A percentile compares a stretch with the other conserved stretches of the same genome.
Evolutionary conservation across 768 basidiomycete species (phyloP).

Genomic region (Rhizopogon sp.): DNA sequence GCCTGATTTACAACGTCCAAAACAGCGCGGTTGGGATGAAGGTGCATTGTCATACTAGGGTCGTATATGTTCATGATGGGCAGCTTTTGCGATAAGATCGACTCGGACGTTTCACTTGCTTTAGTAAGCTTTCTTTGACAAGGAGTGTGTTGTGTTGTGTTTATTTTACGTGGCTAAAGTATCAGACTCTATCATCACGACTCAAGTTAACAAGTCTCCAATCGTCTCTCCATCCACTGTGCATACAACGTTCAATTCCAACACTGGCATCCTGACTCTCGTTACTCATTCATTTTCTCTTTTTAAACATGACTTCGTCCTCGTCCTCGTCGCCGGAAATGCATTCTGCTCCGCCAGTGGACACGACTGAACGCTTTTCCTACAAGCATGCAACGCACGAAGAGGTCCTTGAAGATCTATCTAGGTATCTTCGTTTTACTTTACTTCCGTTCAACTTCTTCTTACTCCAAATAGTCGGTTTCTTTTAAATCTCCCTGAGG

Average conservation of each 20-base stretch:
- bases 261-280: conserved; percentile 24
- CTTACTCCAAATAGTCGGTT: conserved; percentile 63
- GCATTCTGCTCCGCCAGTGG: conserved; percentile 38
- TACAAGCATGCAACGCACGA: conserved; percentile 76
- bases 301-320: conserved; percentile 60
- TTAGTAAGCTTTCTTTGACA: conserved; percentile 10
- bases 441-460: conserved; percentile 4
- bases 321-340: conserved; percentile 79
- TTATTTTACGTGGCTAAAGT: conserved; percentile 10
- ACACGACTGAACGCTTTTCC: conserved; percentile 36
- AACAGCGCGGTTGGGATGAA: too few relatives aligned
- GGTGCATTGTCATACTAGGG: too few relatives aligned
- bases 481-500: conserved; percentile 91
- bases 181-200: conserved; percentile 10
- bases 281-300: conserved; percentile 26
- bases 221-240: conserved; percentile 23
- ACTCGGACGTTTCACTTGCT: neutral
- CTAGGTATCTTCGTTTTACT: conserved; percentile 52
- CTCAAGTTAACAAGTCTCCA: conserved; percentile 16
- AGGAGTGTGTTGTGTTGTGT: conserved; percentile 16
- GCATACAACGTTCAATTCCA: conserved; percentile 27
- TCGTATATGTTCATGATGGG: too few relatives aligned
- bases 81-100: too few relatives aligned
- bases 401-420: conserved; percentile 87
- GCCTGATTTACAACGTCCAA: conserved; percentile 4